Evolutionary conservation across 305 asterid species (phyloP).

Genomic region (Fraxinus angustifolia): DNA sequence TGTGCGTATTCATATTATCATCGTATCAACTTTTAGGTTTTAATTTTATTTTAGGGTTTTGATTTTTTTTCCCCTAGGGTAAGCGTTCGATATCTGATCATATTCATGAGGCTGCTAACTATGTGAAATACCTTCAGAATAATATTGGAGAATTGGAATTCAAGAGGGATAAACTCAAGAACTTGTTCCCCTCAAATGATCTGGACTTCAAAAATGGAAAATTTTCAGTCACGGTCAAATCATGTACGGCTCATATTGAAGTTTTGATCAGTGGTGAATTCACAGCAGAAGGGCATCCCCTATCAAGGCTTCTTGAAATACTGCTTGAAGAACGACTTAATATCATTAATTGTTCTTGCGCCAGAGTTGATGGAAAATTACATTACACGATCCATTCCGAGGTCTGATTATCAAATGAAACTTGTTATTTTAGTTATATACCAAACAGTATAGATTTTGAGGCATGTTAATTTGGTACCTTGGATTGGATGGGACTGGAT

Average conservation of each 20-base stretch:
- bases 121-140: constrained; percentile 8
- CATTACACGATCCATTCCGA: constrained; percentile 25
- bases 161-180: constrained; percentile 23
- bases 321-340: constrained; percentile 24
- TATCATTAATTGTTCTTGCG: constrained; percentile 13
- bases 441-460: background rate
- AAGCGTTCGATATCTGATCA: background rate
- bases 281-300: constrained; percentile 3
- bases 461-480: background rate
- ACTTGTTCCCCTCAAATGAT: background rate
- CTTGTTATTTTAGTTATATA: background rate
- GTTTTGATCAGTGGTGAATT: constrained; percentile 19
- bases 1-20: background rate
- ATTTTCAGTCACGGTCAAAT: constrained; percentile 17
- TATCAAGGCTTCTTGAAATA: constrained; percentile 22
- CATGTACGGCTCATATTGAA: constrained; percentile 17
- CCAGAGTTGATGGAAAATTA: constrained; percentile 11
- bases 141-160: constrained; percentile 22
- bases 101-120: background rate
- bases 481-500: background rate
- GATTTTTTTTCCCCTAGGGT: background rate
- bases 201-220: background rate
- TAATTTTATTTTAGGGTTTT: background rate
- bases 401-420: background rate
- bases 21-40: background rate